Percentiles rank a stretch among this genome's conserved stretches.
Evolutionary conservation across 2,329 filamentous ascomycete species (phyloP).

Genomic region (Apiospora aurea): DNA sequence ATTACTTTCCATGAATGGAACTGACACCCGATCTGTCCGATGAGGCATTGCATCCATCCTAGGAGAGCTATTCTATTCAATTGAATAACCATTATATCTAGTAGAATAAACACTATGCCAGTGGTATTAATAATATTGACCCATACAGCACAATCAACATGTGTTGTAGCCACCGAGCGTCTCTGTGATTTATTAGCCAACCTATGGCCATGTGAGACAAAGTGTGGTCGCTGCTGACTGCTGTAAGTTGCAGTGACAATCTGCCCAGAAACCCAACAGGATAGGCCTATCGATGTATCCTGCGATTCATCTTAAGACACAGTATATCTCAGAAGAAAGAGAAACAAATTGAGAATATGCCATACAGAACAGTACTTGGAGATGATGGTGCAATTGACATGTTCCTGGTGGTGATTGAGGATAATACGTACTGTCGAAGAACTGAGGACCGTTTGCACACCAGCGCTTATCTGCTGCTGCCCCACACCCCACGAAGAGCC

Average conservation of each 20-base stretch:
- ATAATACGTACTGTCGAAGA: background rate
- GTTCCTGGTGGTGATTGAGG: background rate
- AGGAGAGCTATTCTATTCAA: too few species aligned
- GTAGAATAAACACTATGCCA: too few species aligned
- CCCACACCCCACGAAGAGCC: conserved; percentile 1
- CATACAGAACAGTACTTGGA: background rate
- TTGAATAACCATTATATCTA: too few species aligned
- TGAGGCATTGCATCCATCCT: too few species aligned
- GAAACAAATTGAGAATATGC: background rate
- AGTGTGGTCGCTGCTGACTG: background rate
- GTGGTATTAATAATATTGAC: too few species aligned
- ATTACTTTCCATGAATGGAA: too few species aligned
- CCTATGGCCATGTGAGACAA: background rate
- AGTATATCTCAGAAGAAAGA: background rate
- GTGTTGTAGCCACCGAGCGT: background rate
- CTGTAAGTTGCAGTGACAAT: background rate
- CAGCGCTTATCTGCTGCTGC: conserved; percentile 10
- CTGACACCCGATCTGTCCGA: too few species aligned
- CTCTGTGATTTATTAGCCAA: background rate
- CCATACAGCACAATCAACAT: too few species aligned
- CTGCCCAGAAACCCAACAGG: background rate
- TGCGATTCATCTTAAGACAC: background rate
- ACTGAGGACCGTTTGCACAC: background rate
- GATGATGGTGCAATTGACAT: background rate
- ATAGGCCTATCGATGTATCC: background rate